Conservation (phyloP, 768 basidiomycete genomes). For the Lactifluus piperatus region DNA sequence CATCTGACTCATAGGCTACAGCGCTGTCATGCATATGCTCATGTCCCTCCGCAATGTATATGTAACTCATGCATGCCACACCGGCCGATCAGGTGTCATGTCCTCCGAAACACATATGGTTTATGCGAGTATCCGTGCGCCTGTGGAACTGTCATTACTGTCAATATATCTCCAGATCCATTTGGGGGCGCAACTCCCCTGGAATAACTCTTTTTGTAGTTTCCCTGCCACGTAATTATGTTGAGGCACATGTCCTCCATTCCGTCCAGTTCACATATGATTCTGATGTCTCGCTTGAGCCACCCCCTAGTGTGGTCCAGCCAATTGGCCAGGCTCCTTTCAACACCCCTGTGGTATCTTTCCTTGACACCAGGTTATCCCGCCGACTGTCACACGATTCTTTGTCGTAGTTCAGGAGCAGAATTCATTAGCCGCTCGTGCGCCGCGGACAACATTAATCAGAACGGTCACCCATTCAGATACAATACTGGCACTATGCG, state of each 20-base stretch:
- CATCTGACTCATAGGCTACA: neutral
- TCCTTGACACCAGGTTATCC: neutral
- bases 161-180: neutral
- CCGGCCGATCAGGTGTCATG: neutral
- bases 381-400: neutral
- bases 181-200: neutral
- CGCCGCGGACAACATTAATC: neutral
- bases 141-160: neutral
- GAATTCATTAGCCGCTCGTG: neutral
- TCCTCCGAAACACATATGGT: neutral
- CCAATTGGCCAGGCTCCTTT: neutral
- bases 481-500: neutral
- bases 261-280: neutral
- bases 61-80: neutral
- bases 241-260: neutral
- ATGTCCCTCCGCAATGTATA: neutral
- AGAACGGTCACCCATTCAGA: neutral
- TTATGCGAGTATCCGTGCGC: neutral
- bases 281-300: neutral
- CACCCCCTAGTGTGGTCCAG: neutral
- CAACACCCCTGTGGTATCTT: neutral
- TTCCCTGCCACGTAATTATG: neutral
- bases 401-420: neutral
- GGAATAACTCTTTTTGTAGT: neutral
- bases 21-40: neutral